Evolutionary conservation across 2,329 filamentous ascomycete genomes (phyloP).

Genomic region (Scytalidium lignicola): DNA sequence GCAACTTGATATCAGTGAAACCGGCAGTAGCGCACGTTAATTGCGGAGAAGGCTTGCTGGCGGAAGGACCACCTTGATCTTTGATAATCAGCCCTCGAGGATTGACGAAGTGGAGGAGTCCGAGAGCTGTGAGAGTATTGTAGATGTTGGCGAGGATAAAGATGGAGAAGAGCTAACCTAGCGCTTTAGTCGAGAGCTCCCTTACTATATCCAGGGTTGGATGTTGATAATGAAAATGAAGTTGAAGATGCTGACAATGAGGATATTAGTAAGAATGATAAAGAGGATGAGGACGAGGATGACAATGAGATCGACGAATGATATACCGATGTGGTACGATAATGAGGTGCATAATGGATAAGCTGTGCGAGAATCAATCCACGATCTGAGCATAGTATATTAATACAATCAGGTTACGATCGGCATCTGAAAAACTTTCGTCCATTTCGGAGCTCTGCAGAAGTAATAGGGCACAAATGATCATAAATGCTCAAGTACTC

Average conservation of each 20-base stretch:
- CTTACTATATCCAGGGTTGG: constrained; percentile 24
- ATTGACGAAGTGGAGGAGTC: constrained; percentile 29
- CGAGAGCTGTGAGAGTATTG: constrained; percentile 25
- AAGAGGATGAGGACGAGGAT: constrained; percentile 3
- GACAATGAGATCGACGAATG: no score
- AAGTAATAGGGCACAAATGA: no score
- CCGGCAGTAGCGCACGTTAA: constrained; percentile 26
- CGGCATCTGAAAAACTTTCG: no score
- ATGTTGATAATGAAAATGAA: constrained; percentile 21
- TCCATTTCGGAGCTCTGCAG: no score
- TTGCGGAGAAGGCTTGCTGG: constrained; percentile 24
- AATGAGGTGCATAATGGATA: no score
- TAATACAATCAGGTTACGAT: no score
- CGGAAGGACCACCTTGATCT: constrained; percentile 25
- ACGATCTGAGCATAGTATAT: no score
- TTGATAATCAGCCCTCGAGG: constrained; percentile 27
- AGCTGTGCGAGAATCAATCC: no score
- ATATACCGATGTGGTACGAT: no score
- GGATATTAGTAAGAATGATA: no score
- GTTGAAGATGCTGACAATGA: no score
- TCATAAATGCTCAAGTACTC: no score
- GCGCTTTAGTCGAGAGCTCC: constrained; percentile 16
- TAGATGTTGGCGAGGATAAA: constrained; percentile 20
- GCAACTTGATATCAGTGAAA: constrained; percentile 23
- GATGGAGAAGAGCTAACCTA: constrained; percentile 13